A percentile compares a stretch with the other conserved stretches of the same genome.
Evolutionary conservation across 352 stramenopile genomes (phyloP).

Genomic region (Phytophthora vignae): DNA sequence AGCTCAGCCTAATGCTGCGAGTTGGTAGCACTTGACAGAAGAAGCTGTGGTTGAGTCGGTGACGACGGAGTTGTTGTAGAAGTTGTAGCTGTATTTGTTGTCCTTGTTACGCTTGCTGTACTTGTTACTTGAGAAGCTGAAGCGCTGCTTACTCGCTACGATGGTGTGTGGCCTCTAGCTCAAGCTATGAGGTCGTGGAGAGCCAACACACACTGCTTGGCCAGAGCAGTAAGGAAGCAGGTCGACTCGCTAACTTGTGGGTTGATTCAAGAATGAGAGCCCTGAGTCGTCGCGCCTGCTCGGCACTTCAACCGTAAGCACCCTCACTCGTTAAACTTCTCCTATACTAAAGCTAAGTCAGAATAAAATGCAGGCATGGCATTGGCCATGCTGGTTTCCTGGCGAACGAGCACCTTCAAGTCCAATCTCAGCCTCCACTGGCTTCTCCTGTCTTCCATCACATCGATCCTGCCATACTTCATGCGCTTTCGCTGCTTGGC

Average conservation of each 20-base stretch:
- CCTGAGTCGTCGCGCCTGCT: neutral
- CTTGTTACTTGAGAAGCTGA: neutral
- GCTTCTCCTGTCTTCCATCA: slow-evolving; percentile 8
- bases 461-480: neutral
- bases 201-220: slow-evolving; percentile 21
- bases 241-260: slow-evolving; percentile 3
- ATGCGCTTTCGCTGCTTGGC: neutral
- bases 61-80: neutral
- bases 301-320: neutral
- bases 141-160: neutral
- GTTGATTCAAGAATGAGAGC: slow-evolving; percentile 22
- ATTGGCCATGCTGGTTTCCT: slow-evolving; percentile 13
- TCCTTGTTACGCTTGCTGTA: neutral
- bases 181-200: slow-evolving; percentile 8
- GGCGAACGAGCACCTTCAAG: neutral
- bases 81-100: neutral
- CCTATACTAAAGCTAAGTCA: slow-evolving; percentile 21
- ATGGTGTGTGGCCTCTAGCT: neutral
- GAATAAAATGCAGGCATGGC: slow-evolving; percentile 14
- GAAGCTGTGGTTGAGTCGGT: neutral
- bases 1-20: slow-evolving; percentile 7
- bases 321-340: neutral
- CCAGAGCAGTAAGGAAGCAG: slow-evolving; percentile 11
- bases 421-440: neutral
- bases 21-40: slow-evolving; percentile 8